These are phyloP conservation scores for Centrapalus pauciflorus DNA, from an alignment of 129 eudicot genomes.

Conservation along the genomic window DNA sequence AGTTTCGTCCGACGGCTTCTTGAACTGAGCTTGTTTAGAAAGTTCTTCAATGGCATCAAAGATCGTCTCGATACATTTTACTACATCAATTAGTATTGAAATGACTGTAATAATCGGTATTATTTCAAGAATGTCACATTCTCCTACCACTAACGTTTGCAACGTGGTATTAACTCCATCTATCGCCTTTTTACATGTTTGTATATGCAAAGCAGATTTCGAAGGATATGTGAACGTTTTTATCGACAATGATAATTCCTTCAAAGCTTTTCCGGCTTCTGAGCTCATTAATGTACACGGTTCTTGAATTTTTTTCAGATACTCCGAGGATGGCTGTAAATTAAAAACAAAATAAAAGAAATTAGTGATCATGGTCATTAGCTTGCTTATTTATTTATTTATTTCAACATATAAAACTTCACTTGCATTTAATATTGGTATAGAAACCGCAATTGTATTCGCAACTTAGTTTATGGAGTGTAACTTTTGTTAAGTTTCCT, in stretches of 20 bases:
- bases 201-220: slow-evolving; percentile 24
- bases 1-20: no score
- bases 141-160: slow-evolving; percentile 19
- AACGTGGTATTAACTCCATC: slow-evolving; percentile 34
- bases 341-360: not conserved
- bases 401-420: not conserved
- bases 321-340: slow-evolving; percentile 36
- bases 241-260: slow-evolving; percentile 44
- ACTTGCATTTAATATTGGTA: not conserved
- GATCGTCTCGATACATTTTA: no score
- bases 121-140: no score
- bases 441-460: not conserved
- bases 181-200: slow-evolving; percentile 34
- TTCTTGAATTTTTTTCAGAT: slow-evolving; percentile 38
- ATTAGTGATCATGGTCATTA: not conserved
- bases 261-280: slow-evolving; percentile 52
- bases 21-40: no score
- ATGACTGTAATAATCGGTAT: no score
- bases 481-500: not conserved
- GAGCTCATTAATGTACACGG: slow-evolving; percentile 46
- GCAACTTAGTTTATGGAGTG: not conserved
- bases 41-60: no score
- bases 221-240: slow-evolving; percentile 30
- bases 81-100: no score
- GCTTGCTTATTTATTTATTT: not conserved